Base-by-base conservation (phyloP, 148 eudicot species). In the Suaeda aralocaspica region DNA sequence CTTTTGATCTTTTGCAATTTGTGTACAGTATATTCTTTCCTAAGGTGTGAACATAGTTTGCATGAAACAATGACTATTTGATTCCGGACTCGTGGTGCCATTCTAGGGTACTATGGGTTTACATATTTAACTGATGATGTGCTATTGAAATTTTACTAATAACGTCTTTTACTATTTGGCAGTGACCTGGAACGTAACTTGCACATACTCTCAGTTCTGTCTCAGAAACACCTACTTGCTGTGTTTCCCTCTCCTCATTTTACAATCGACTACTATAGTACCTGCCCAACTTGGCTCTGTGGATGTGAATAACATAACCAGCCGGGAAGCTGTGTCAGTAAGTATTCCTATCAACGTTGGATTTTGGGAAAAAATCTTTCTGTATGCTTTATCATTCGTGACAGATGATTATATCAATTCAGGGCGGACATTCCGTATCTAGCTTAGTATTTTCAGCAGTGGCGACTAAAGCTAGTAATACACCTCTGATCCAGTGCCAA, bases 141-240 rank as follows among this genome's bases (percentile, higher is more conserved):
- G n/a, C n/a, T n/a, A n/a, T 70, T 36, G 5, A 24, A 12, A 39
- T 29, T 68, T 29, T 29, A 51, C 33, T 62, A 21, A 68, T 16
- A 4, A n/a, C n/a, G n/a, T n/a, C n/a, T n/a, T n/a, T 69, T 58
- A 72, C 42, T 49, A 70, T 33, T 56, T 80, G 49, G 64, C 87
- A 84, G 89, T 86, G 94, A 89, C 91, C n/a, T 89, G 94, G 93
- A 84, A 84, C 22, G 77, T 84, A 71, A 84, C 84, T 33, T 86
- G 94, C 82, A 89, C 83, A 29, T 86, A 86, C 59, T 84, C 90
- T 9, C 91, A 89, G 76, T 82, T 86, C 81, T 46, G 67, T 68
- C 91, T 70, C 85, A 79, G 52, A 82, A 71, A 71, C 88, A 28
- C 94, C 87, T 50, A 79, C 85, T 6, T 89, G 94, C 36, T 89